A percentile compares a stretch with the other conserved stretches of the same genome.
Conservation (phyloP, 208 protist genomes). For the Wallacemonas sp. region DNA sequence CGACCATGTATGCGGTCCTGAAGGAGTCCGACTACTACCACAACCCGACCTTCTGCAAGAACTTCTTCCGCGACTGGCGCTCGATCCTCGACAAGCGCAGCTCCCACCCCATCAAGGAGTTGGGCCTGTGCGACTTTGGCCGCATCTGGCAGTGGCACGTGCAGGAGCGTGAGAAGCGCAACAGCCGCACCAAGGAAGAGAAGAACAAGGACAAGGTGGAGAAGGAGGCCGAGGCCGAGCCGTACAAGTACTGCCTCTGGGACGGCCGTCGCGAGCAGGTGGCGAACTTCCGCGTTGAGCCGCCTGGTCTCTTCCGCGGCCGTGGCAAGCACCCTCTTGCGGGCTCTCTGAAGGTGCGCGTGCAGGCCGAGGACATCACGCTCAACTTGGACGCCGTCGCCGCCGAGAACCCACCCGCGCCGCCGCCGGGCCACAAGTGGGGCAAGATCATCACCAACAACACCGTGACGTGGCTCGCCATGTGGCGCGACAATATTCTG, state of each 20-base stretch:
- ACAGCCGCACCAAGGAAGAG: conserved; percentile 91
- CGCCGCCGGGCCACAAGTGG: conserved; percentile 95
- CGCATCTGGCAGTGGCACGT: conserved; percentile 94
- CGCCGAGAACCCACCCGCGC: conserved; percentile 66
- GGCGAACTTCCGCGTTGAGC: conserved; percentile 98
- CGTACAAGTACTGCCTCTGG: conserved; percentile 92
- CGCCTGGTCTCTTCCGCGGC: conserved; percentile 98
- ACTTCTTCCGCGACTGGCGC: conserved; percentile 97
- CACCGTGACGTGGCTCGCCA: conserved; percentile 98
- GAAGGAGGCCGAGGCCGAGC: conserved; percentile 84
- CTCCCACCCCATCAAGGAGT: conserved; percentile 92
- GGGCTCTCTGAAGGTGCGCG: conserved; percentile 94
- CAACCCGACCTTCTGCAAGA: conserved; percentile 95
- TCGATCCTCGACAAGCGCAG: conserved; percentile 85
- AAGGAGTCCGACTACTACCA: conserved; percentile 95
- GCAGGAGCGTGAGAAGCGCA: conserved; percentile 87
- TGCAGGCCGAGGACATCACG: conserved; percentile 97
- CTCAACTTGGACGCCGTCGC: conserved; percentile 97
- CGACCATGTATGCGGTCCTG: conserved; percentile 97
- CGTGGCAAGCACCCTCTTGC: conserved; percentile 97
- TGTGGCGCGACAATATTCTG: conserved; percentile 96
- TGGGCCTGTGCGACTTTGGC: conserved; percentile 97
- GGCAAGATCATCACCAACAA: conserved; percentile 93
- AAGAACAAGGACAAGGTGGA: conserved; percentile 90
- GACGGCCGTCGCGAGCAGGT: conserved; percentile 96